Evolutionary conservation across 2,329 filamentous ascomycete genomes (phyloP).

Genomic region (Colletotrichum lini): DNA sequence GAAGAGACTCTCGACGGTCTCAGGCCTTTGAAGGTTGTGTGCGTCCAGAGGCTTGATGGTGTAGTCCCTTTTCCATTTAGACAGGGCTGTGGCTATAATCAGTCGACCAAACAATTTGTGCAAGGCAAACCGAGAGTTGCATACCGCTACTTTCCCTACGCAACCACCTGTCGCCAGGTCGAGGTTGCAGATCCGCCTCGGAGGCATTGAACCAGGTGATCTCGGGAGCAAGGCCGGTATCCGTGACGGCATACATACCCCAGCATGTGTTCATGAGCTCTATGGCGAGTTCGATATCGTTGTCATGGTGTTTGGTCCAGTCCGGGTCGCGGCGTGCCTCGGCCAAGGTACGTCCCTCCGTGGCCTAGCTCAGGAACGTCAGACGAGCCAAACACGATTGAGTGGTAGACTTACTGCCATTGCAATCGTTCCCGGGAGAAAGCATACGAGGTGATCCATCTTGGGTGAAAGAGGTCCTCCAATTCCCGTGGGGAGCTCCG

Average conservation of each 20-base stretch:
- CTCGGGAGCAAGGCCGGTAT: slow-evolving; percentile 90
- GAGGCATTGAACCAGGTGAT: slow-evolving; percentile 90
- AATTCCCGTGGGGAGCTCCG: slow-evolving; percentile 85
- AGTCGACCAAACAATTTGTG: background rate
- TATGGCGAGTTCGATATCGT: slow-evolving; percentile 86
- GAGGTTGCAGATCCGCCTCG: slow-evolving; percentile 65
- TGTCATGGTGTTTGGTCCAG: slow-evolving; percentile 86
- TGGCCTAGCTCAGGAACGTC: slow-evolving; percentile 63
- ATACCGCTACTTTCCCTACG: slow-evolving; percentile 3
- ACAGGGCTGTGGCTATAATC: background rate
- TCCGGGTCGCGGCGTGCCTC: slow-evolving; percentile 78
- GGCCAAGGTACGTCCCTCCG: slow-evolving; percentile 80
- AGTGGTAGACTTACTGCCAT: slow-evolving; percentile 64
- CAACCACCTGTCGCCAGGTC: slow-evolving; percentile 47
- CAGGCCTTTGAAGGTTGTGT: slow-evolving; percentile 81
- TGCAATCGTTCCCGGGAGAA: slow-evolving; percentile 95
- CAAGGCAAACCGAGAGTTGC: background rate
- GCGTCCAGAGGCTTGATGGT: slow-evolving; percentile 78
- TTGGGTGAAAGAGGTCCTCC: slow-evolving; percentile 79
- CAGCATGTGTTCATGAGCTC: slow-evolving; percentile 98
- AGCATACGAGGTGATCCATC: slow-evolving; percentile 98
- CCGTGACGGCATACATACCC: slow-evolving; percentile 93
- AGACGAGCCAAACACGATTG: background rate
- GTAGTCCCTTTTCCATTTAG: slow-evolving; percentile 82
- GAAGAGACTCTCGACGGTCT: slow-evolving; percentile 82